Evolutionary conservation across 148 eudicot genomes (phyloP).

Genomic region (Mesembryanthemum crystallinum): DNA sequence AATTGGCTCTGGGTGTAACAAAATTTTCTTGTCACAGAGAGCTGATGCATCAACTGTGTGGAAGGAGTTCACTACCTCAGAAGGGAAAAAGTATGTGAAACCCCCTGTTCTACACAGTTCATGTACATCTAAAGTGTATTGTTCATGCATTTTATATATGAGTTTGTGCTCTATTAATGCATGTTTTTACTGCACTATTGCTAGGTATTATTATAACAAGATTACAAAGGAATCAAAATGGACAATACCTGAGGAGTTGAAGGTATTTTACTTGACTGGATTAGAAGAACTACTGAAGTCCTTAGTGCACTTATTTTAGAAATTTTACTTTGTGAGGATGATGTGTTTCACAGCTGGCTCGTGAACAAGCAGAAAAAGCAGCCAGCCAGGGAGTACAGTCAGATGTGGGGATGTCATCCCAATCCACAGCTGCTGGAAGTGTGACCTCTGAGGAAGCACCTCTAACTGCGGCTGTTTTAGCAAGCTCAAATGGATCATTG

Average conservation of each 20-base stretch:
- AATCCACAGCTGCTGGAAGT: constrained; percentile 31
- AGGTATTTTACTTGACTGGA: constrained; percentile 43
- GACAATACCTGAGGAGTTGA: constrained; percentile 91
- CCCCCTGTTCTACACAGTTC: constrained; percentile 1
- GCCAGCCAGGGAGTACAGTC: constrained; percentile 41
- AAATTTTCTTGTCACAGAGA: constrained; percentile 48
- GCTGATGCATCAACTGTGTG: constrained; percentile 98
- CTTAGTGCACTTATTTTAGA: background rate
- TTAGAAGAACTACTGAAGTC: background rate
- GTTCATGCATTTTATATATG: background rate
- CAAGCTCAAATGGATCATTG: constrained; percentile 38
- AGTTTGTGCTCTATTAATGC: background rate
- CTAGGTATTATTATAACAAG: constrained; percentile 92
- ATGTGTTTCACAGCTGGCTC: constrained; percentile 61
- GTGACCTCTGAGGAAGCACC: constrained; percentile 44
- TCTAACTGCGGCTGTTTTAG: constrained; percentile 34
- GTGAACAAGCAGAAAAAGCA: constrained; percentile 74
- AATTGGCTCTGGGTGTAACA: constrained; percentile 14
- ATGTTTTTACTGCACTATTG: constrained; percentile 9
- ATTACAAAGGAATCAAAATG: constrained; percentile 91
- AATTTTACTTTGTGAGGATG: background rate
- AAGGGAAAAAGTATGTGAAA: constrained; percentile 74
- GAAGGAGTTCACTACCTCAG: constrained; percentile 92
- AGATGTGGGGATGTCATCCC: constrained; percentile 32
- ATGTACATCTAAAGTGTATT: background rate